Evolutionary conservation across 2,329 filamentous ascomycete species (phyloP), one percentile per base, ranked within the genome.

Genomic region (Colletotrichum falcatum): DNA sequence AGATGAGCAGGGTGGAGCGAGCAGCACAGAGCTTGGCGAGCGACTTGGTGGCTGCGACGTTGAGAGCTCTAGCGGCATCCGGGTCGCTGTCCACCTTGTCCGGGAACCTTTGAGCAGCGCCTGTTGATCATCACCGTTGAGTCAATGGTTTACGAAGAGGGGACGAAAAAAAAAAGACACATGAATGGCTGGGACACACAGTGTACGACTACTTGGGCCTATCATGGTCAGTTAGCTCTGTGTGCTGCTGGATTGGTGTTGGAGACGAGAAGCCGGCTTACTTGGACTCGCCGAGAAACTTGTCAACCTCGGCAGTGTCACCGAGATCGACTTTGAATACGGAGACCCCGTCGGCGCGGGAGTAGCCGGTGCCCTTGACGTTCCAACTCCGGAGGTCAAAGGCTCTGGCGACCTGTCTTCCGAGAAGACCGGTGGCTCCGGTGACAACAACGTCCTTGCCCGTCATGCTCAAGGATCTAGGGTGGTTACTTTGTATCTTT

Each of bases 71-170:
- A 3, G 94, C 93, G 64, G 89, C 92, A 70, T 91, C 88, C 3
- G 94, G 94, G 78, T 97, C 89, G 73, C 89, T 87, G 75, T 94
- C 92, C 77, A 94, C 95, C 78, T 92, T 92, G 81, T 97, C 94
- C 2, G 95, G 94, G 76, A 92, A 97, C 72, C 94, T 90, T 80
- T 97, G 95, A 55, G 94, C 94, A 49, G 94, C 95, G 78, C 92
- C 92, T 95, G 73, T 46, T 48, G 20, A 46, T 61, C 18, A 28
- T 30, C 16, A 60, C 20, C 30, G 16, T 42, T 48, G 11, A 63
- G 53, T 55, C 35, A 54, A 49, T 39, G 28, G 12, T 39, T 26
- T n/a, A 2, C 20, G 42, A 20, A 46, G 20, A 14, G 28, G 9
- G n/a, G n/a, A n/a, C n/a, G n/a, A n/a, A n/a, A n/a, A n/a, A n/a